phyloP scores from a whole-genome alignment of 306 rosid species.

The Myrica gale region DNA sequence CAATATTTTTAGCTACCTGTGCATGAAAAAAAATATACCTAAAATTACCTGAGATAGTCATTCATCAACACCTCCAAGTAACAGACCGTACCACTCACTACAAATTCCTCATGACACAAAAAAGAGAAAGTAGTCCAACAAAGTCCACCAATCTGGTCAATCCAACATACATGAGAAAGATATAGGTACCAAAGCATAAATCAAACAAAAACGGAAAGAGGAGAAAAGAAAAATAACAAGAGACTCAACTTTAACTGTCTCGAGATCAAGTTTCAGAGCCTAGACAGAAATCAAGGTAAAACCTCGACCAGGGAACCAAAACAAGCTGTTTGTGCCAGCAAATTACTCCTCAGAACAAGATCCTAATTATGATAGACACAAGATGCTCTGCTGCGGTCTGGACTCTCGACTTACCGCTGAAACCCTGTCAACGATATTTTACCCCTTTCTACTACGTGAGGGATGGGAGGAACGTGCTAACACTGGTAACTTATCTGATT shows the following conservation, averaged over 20 bases:
- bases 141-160: background rate
- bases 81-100: background rate
- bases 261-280: conserved; percentile 9
- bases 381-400: background rate
- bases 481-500: background rate
- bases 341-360: background rate
- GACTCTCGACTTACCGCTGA: background rate
- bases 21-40: background rate
- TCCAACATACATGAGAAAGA: conserved; percentile 5
- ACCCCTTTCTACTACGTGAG: background rate
- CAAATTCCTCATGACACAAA: conserved; percentile 3
- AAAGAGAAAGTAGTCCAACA: background rate
- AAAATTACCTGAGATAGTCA: conserved; percentile 12
- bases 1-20: background rate
- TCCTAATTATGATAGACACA: background rate
- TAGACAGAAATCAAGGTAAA: background rate
- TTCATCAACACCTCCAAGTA: background rate
- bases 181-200: background rate
- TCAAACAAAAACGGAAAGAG: conserved; percentile 4
- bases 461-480: background rate
- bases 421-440: background rate
- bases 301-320: background rate
- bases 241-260: background rate
- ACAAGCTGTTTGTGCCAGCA: background rate
- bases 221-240: conserved; percentile 6